phyloP scores from a whole-genome alignment of 2,329 filamentous ascomycete species.

The Beauveria varroae region DNA sequence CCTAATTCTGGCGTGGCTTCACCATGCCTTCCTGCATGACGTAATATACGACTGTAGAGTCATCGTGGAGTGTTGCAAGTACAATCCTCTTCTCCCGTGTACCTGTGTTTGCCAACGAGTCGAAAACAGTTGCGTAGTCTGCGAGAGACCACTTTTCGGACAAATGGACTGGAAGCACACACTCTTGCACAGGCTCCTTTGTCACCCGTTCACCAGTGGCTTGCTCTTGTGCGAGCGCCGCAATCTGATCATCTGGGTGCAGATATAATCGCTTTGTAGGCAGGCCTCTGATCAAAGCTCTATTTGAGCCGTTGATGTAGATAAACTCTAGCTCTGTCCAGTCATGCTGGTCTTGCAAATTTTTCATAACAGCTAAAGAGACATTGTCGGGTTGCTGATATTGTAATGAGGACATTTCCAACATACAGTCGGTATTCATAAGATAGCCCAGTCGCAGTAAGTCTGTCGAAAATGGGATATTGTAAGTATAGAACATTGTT shows the following conservation, averaged over 20 bases:
- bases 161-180: slow-evolving; percentile 68
- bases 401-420: not conserved
- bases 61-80: slow-evolving; percentile 68
- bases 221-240: slow-evolving; percentile 55
- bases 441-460: not conserved
- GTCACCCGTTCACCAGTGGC: slow-evolving; percentile 35
- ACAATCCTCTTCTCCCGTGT: slow-evolving; percentile 59
- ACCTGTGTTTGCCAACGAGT: slow-evolving; percentile 44
- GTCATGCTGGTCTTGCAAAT: slow-evolving; percentile 67
- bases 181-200: slow-evolving; percentile 57
- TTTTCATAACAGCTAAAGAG: slow-evolving; percentile 51
- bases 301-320: slow-evolving; percentile 35
- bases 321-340: slow-evolving; percentile 58
- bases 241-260: slow-evolving; percentile 76
- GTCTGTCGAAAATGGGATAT: not conserved
- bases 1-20: slow-evolving; percentile 74
- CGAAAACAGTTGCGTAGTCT: slow-evolving; percentile 62
- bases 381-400: slow-evolving; percentile 17
- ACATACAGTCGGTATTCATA: not conserved
- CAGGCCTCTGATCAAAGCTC: slow-evolving; percentile 63
- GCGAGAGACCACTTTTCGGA: slow-evolving; percentile 64
- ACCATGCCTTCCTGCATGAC: slow-evolving; percentile 80
- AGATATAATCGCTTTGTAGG: slow-evolving; percentile 68
- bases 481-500: not conserved
- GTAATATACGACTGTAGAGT: slow-evolving; percentile 81